phyloP scores from a whole-genome alignment of 1,284 basidiomycete genomes.

The Puccinia novopanici region DNA sequence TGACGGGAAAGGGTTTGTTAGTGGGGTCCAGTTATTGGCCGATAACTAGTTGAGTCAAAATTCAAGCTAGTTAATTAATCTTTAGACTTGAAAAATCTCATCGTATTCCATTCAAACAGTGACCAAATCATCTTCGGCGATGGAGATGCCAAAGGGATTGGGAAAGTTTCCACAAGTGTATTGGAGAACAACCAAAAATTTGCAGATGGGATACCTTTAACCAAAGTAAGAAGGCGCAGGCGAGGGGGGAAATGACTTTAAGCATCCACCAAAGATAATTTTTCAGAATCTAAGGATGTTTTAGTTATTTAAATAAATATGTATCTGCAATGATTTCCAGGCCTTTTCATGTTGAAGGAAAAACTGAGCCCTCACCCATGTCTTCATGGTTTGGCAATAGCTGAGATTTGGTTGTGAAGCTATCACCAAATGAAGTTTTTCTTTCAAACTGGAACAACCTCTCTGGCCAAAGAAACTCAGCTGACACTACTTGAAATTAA shows the following conservation, averaged over 20 bases:
- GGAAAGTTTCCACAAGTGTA: constrained; percentile 32
- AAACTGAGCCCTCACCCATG: too few relatives aligned
- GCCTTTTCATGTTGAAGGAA: too few relatives aligned
- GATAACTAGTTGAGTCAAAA: constrained; percentile 41
- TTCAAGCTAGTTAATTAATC: not conserved
- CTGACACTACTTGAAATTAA: too few relatives aligned
- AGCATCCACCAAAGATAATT: not conserved
- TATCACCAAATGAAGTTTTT: too few relatives aligned
- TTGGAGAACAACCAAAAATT: constrained; percentile 38
- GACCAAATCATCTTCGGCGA: constrained; percentile 26
- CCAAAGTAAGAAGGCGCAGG: not conserved
- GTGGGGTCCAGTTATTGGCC: constrained; percentile 42
- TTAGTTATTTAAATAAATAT: too few relatives aligned
- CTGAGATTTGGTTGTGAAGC: too few relatives aligned
- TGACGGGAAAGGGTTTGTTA: constrained; percentile 33
- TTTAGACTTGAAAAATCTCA: not conserved
- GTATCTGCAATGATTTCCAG: too few relatives aligned
- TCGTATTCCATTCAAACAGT: not conserved
- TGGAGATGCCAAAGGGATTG: constrained; percentile 28
- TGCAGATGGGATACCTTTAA: constrained; percentile 11
- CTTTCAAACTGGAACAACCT: too few relatives aligned
- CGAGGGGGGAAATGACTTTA: not conserved
- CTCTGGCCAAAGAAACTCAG: too few relatives aligned
- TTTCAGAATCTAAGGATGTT: too few relatives aligned
- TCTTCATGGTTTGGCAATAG: too few relatives aligned